Conservation (phyloP, 1,284 basidiomycete species). For the Puccinia horiana region DNA sequence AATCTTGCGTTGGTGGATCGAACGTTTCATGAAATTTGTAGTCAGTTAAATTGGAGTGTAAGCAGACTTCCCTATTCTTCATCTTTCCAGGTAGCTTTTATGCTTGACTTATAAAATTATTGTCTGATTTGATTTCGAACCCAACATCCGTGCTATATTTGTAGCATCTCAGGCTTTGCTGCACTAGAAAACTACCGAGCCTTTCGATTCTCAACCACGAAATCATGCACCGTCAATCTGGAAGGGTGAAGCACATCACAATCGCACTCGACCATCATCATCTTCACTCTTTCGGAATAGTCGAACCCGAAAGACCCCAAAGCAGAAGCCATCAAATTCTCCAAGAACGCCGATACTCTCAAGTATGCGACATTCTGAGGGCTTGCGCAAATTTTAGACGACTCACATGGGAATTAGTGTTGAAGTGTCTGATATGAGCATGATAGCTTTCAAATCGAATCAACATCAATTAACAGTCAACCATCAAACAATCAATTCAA, state of each 20-base stretch:
- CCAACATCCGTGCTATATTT: not conserved
- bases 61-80: not conserved
- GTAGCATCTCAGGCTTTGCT: not conserved
- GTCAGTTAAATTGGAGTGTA: not conserved
- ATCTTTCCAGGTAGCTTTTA: not conserved
- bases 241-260: not conserved
- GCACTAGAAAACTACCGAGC: not conserved
- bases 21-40: not conserved
- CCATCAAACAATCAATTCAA: no score
- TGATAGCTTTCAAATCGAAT: no score
- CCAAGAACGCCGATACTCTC: constrained; percentile 2
- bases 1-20: not conserved
- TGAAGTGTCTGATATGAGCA: no score
- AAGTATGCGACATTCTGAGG: not conserved
- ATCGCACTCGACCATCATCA: no score
- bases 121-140: not conserved
- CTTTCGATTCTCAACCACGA: not conserved
- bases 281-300: not conserved
- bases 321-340: not conserved
- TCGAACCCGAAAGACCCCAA: not conserved
- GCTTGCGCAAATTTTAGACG: not conserved
- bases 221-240: not conserved
- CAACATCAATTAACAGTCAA: no score
- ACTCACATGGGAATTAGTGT: not conserved
- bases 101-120: not conserved